Conservation (phyloP, 345 rosid species). For the Melastoma malabathricum region DNA sequence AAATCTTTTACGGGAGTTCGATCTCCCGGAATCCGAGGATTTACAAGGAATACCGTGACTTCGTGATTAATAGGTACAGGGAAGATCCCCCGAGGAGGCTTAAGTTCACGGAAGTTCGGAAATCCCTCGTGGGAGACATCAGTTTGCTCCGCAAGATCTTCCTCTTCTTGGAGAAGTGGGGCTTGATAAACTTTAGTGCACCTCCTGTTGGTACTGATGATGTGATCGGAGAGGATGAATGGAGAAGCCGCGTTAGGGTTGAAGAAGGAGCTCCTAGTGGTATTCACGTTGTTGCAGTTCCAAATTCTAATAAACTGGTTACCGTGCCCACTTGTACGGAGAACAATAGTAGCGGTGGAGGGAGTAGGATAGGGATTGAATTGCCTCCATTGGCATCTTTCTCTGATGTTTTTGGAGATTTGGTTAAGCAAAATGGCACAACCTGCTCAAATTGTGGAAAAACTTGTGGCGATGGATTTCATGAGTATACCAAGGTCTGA, state of each 20-base stretch:
- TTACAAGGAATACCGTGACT: conserved; percentile 87
- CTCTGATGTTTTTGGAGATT: conserved; percentile 48
- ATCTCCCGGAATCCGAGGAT: conserved; percentile 79
- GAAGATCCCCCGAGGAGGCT: conserved; percentile 60
- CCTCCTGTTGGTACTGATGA: conserved; percentile 5
- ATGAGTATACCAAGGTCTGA: conserved; percentile 45
- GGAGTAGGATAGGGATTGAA: not conserved
- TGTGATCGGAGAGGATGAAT: conserved; percentile 13
- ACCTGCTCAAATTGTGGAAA: conserved; percentile 44
- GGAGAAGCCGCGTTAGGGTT: conserved; percentile 21
- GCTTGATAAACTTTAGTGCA: conserved; percentile 50
- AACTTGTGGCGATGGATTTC: conserved; percentile 33
- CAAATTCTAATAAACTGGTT: conserved; percentile 47
- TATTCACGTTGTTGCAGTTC: conserved; percentile 60
- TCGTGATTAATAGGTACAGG: conserved; percentile 77
- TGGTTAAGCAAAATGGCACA: conserved; percentile 20
- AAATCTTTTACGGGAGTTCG: conserved; percentile 76
- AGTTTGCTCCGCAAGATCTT: conserved; percentile 64
- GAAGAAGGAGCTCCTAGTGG: conserved; percentile 68
- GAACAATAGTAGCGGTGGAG: not conserved
- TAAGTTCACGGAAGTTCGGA: conserved; percentile 70
- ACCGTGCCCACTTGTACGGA: conserved; percentile 16
- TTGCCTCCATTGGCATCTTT: conserved; percentile 56
- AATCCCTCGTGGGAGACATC: conserved; percentile 75
- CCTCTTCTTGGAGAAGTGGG: conserved; percentile 53